A percentile compares a stretch with the other conserved stretches of the same genome.
These are phyloP conservation scores for Pythium pectinolyticum DNA, from an alignment of 352 stramenopile species.

Conservation along the genomic window DNA sequence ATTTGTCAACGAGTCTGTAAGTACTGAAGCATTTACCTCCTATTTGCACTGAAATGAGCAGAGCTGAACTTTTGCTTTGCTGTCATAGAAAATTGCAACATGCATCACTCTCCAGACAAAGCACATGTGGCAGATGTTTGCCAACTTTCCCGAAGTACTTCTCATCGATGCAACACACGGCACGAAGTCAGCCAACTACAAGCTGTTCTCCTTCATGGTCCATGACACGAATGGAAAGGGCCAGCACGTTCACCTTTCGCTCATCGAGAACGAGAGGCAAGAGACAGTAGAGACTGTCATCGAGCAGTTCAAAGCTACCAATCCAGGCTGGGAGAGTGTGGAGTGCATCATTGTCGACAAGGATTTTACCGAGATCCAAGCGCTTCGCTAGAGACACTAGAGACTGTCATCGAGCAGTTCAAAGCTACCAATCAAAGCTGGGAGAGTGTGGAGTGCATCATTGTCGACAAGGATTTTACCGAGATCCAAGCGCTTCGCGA, in stretches of 20 bases:
- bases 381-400: conserved; percentile 1
- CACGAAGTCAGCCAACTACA: conserved; percentile 15
- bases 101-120: background rate
- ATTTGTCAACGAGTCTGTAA: background rate
- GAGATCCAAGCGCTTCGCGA: conserved; percentile 18
- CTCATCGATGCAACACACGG: conserved; percentile 15
- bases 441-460: conserved; percentile 2
- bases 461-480: conserved; percentile 31
- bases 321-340: conserved; percentile 1
- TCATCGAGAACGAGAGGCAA: conserved; percentile 16
- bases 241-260: conserved; percentile 21
- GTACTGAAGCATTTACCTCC: background rate
- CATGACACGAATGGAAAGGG: conserved; percentile 12
- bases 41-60: background rate
- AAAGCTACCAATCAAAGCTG: conserved; percentile 16
- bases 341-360: conserved; percentile 27
- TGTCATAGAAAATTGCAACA: background rate
- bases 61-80: background rate
- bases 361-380: conserved; percentile 28
- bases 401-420: conserved; percentile 11
- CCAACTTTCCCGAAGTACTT: background rate
- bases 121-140: conserved; percentile 9
- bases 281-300: conserved; percentile 7
- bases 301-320: conserved; percentile 19
- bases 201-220: conserved; percentile 25